Evolutionary conservation across 2,329 filamentous ascomycete genomes (phyloP), one percentile per base, ranked within the genome.

Genomic region (Gliomastix tumulicola): DNA sequence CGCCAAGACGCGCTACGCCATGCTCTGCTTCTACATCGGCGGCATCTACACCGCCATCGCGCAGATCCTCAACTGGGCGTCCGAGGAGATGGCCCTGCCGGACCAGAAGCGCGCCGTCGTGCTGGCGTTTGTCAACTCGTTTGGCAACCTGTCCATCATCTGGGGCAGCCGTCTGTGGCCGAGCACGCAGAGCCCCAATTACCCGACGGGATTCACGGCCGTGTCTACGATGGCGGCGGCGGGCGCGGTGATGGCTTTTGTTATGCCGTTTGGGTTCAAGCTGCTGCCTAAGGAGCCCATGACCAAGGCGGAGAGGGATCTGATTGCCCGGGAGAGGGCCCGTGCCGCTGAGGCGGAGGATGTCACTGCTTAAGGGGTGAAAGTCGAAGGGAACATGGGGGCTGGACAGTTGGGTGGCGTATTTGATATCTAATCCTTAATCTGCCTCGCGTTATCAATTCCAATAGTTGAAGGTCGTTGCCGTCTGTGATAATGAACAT

Each of bases 101-200:
- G 34, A 40, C 10, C 37, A 44, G 32, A 45, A 45, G 25, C 34
- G 41, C 10, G 40, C 41, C 5, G 42, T 45, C 6, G 39, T 41
- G 2, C 43, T 45, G 18, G 43, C 43, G 2, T 41, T 45, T 17
- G 36, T 44, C 37, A 45, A 45, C 23, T 38, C 39, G 2, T 44
- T 44, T 12, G 43, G 43, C 21, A 36, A 44, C 32, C 27, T 45
- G 1, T 34, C 41, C 21, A 41, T 44, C 36, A 45, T 45, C n/a
- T 45, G 39, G 19, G 41, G 41, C n/a, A 41, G 37, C 12, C 42
- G 43, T 23, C 30, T 45, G 18, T 45, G 43, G 41, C 41, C 41
- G 7, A 44, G 36, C 17, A 19, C 39, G 3, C 25, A 38, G 15
- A 34, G 21, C 5, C 39, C 43, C 5, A 36, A 34, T 7, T 34